A percentile compares a stretch with the other conserved stretches of the same genome.
phyloP scores from a whole-genome alignment of 306 rosid species.

The Amphicarpaea edgeworthii region DNA sequence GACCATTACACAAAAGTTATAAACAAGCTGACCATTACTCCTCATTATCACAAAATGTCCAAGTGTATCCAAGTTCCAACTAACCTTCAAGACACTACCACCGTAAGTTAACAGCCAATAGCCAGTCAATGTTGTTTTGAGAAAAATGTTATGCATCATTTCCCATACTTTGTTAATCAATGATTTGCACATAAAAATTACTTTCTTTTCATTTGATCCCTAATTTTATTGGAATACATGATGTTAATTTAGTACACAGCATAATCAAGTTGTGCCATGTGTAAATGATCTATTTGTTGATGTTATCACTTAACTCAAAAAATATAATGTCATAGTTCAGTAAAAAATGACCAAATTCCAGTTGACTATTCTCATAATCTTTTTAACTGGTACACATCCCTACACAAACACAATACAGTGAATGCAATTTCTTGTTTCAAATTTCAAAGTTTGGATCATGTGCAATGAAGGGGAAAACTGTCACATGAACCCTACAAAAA shows the following conservation, averaged over 20 bases:
- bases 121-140: conserved; percentile 38
- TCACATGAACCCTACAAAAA: neutral
- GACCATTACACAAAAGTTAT: conserved; percentile 95
- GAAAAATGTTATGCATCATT: conserved; percentile 6
- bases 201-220: neutral
- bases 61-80: conserved; percentile 97
- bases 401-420: neutral
- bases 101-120: conserved; percentile 59
- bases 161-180: too few relatives aligned
- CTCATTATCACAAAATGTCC: conserved; percentile 98
- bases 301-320: neutral
- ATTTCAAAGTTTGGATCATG: neutral
- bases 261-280: neutral
- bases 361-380: neutral
- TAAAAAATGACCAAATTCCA: conserved; percentile 9
- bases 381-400: conserved; percentile 7
- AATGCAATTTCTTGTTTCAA: neutral
- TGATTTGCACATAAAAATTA: too few relatives aligned
- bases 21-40: conserved; percentile 97
- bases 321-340: neutral
- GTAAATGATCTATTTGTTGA: neutral
- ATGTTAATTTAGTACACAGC: neutral
- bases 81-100: conserved; percentile 95
- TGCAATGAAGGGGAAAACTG: neutral
- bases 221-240: neutral